Conservation (phyloP, 768 basidiomycete genomes). For the Udeniomyces megalosporus region DNA sequence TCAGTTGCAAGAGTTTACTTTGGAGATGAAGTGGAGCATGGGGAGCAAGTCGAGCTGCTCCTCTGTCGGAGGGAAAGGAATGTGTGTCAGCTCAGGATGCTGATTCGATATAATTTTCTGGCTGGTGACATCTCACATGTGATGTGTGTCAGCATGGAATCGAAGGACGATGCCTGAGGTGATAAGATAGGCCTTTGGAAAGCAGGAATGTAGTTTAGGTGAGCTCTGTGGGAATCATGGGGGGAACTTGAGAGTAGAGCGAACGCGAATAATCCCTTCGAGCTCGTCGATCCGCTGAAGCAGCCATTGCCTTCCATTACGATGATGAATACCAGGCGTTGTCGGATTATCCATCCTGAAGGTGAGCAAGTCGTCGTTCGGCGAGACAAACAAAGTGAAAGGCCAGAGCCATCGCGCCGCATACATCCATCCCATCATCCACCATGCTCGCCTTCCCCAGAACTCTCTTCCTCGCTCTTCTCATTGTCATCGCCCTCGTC, state of each 20-base stretch:
- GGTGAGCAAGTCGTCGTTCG: no score
- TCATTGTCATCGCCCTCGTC: neutral
- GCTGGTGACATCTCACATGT: neutral
- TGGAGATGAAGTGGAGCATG: neutral
- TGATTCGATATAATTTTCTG: neutral
- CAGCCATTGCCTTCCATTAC: neutral
- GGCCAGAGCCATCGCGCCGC: no score
- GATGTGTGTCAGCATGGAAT: neutral
- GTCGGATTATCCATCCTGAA: no score
- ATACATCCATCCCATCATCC: neutral
- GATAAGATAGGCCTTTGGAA: neutral
- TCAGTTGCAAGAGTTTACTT: neutral
- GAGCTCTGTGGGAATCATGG: no score
- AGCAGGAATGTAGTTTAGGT: neutral
- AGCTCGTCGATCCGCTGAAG: neutral
- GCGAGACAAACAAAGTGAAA: no score
- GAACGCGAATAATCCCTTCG: neutral
- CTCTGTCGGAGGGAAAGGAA: neutral
- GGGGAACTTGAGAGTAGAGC: neutral
- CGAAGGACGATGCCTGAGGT: neutral
- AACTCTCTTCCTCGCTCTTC: slow-evolving; percentile 22
- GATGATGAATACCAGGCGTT: no score
- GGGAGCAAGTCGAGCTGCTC: neutral
- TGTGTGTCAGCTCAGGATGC: neutral
- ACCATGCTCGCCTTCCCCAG: slow-evolving; percentile 15